Evolutionary conservation across 2,329 filamentous ascomycete genomes (phyloP).

Genomic region (Tympanopsis confertula): DNA sequence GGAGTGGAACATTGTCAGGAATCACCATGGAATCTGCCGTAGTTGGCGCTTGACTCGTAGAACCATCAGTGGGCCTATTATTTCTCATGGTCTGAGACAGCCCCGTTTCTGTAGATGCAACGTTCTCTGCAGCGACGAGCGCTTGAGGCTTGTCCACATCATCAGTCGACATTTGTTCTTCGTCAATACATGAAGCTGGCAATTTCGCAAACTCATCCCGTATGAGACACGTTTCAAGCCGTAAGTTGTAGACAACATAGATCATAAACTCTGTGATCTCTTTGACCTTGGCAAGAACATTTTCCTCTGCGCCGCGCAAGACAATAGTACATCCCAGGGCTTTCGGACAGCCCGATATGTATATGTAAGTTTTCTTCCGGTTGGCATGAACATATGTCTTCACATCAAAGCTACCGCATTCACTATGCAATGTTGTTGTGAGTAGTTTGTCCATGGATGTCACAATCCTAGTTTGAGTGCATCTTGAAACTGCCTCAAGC

Average conservation of each 20-base stretch:
- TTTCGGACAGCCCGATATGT: constrained; percentile 78
- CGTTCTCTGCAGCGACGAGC: background rate
- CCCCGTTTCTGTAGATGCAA: too few species aligned
- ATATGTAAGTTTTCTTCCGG: constrained; percentile 88
- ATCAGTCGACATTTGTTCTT: constrained; percentile 49
- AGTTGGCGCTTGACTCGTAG: background rate
- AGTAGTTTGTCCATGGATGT: constrained; percentile 91
- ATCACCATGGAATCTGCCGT: constrained; percentile 41
- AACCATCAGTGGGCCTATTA: too few species aligned
- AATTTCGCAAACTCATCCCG: constrained; percentile 83
- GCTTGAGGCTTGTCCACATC: background rate
- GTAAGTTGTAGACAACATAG: constrained; percentile 95
- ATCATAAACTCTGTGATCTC: constrained; percentile 96
- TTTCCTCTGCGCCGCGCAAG: constrained; percentile 66
- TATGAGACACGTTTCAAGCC: constrained; percentile 88
- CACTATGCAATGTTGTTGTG: constrained; percentile 55
- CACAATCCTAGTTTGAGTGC: constrained; percentile 82
- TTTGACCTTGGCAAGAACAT: constrained; percentile 69
- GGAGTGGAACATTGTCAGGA: constrained; percentile 70
- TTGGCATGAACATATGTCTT: constrained; percentile 84
- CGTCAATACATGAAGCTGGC: constrained; percentile 24
- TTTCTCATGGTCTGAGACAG: too few species aligned
- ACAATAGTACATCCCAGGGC: constrained; percentile 92
- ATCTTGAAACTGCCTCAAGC: constrained; percentile 85
- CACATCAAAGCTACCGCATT: constrained; percentile 80